Conservation (phyloP, 2,329 filamentous ascomycete genomes). For the Aspergillus sp. region DNA sequence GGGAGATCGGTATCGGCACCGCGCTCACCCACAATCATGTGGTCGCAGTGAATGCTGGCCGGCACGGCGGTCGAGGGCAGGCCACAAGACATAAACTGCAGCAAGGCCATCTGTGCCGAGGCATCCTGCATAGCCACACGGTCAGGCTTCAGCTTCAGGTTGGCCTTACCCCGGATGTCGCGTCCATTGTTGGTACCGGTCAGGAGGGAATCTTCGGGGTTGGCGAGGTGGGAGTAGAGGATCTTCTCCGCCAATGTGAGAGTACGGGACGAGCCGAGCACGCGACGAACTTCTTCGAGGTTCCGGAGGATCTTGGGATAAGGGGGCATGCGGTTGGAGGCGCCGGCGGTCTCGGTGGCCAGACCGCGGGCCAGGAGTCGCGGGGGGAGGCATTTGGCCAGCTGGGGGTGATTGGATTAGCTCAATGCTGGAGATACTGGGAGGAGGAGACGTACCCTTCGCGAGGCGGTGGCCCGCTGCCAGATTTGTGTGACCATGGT, state of each 20-base stretch:
- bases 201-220: slow-evolving; percentile 82
- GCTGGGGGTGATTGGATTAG: slow-evolving; percentile 3
- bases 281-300: slow-evolving; percentile 69
- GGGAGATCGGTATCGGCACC: slow-evolving; percentile 84
- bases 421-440: not conserved
- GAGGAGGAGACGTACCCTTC: slow-evolving; percentile 30
- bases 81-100: slow-evolving; percentile 98
- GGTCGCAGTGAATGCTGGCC: slow-evolving; percentile 97
- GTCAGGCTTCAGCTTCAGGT: slow-evolving; percentile 95
- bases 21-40: slow-evolving; percentile 94
- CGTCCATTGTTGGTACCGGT: slow-evolving; percentile 78
- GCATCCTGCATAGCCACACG: slow-evolving; percentile 99
- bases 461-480: slow-evolving; percentile 36
- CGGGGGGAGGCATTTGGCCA: slow-evolving; percentile 28
- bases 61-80: slow-evolving; percentile 87
- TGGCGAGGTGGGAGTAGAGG: slow-evolving; percentile 90
- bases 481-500: slow-evolving; percentile 40
- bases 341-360: slow-evolving; percentile 33
- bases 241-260: slow-evolving; percentile 97
- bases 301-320: slow-evolving; percentile 79
- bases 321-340: slow-evolving; percentile 63
- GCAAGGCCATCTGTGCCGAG: slow-evolving; percentile 93
- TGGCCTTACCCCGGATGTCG: slow-evolving; percentile 80
- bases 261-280: slow-evolving; percentile 61
- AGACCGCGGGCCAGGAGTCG: slow-evolving; percentile 27